Evolutionary conservation across 306 rosid genomes (phyloP), one percentile per base, ranked within the genome.

Genomic region (Pachyrhizus erosus): DNA sequence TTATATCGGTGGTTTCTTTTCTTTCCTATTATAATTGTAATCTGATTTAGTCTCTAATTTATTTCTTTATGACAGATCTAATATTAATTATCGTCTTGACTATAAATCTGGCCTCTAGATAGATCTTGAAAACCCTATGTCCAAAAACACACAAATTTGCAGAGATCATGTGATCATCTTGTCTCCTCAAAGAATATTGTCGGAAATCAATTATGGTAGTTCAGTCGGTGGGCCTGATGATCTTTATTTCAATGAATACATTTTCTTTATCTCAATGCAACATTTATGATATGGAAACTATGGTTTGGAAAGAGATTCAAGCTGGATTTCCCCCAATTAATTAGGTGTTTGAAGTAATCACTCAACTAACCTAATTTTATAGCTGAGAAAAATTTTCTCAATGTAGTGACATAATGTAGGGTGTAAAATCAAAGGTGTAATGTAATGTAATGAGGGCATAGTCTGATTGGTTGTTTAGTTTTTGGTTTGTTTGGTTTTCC

Each of bases 101-200:
- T 4, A 24, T 17, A 42, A 55, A 48, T 48, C 75, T 52, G 46
- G 48, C 33, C 77, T 9, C 43, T 39, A 23, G 55, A 42, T 70
- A 46, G 75, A 78, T 65, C 46, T 33, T 49, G 65, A 48, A 48
- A 54, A 20, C 67, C 79, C 67, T 73, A 73, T 34, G 31, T 73
- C 40, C 77, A 73, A 73, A 74, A 74, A 75, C 79, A 74, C 67
- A 54, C 27, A 55, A 75, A 75, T 75, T 54, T 75, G 49, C 68
- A 75, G 79, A 76, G 80, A 76, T 81, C 84, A 81, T 73, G 84
- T 81, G 79, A 81, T 73, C 42, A 61, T 61, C 71, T 80, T 80
- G 74, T 81, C 79, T 61, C 77, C 84, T 29, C 42, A 61, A 73
- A 73, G 84, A 71, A 81, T 81, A 61, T 72, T 81, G 84, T 81